phyloP scores from a whole-genome alignment of 176 grass and related monocot species.

The Phragmites australis region DNA sequence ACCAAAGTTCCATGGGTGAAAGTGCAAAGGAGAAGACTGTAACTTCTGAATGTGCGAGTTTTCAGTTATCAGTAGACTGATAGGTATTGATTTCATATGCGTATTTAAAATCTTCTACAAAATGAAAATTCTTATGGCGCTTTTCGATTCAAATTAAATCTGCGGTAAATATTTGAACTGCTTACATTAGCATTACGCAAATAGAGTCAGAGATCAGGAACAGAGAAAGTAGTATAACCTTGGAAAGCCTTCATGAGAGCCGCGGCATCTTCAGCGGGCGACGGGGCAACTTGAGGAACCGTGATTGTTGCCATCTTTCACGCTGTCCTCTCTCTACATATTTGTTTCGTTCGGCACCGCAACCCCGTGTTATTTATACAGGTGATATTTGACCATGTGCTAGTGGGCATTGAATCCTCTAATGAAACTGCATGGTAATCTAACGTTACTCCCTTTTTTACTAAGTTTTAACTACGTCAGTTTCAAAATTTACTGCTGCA shows the following conservation, averaged over 20 bases:
- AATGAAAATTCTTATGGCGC: not conserved
- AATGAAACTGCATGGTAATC: not conserved
- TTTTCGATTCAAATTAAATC: not conserved
- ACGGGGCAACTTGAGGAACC: slow-evolving; percentile 59
- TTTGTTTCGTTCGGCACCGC: not conserved
- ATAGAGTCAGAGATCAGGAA: not conserved
- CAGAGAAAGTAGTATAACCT: slow-evolving; percentile 31
- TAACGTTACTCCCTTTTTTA: not conserved
- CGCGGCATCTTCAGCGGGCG: slow-evolving; percentile 69
- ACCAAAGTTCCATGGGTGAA: not conserved
- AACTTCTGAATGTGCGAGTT: too few species aligned
- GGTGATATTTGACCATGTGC: not conserved
- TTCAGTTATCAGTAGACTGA: too few species aligned
- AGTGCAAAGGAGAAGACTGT: not conserved
- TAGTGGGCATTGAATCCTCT: not conserved
- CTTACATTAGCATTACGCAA: not conserved
- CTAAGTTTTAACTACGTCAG: not conserved
- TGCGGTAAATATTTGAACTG: not conserved
- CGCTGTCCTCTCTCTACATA: not conserved
- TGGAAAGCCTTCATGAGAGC: slow-evolving; percentile 77
- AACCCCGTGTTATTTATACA: slow-evolving; percentile 10
- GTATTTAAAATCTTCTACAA: not conserved
- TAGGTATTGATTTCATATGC: not conserved
- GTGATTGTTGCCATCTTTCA: slow-evolving; percentile 60
- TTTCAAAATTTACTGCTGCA: not conserved